Conservation (phyloP, 495 filamentous ascomycete genomes). For the Neohortaea acidophila region DNA sequence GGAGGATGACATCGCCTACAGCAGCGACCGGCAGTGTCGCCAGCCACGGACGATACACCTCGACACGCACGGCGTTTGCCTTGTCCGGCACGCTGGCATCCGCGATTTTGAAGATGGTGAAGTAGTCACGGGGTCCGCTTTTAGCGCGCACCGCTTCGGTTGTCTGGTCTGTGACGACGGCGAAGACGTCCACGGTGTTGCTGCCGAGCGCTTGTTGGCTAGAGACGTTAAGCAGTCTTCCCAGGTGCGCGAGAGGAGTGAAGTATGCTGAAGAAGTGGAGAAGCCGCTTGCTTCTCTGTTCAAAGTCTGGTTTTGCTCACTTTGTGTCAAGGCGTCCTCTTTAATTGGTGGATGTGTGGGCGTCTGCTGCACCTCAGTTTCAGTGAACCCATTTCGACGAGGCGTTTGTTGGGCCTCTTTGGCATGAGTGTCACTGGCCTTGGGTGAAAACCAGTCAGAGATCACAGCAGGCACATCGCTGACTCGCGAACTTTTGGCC, state of each 20-base stretch:
- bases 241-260: conserved; percentile 48
- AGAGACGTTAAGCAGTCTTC: conserved; percentile 20
- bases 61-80: conserved; percentile 30
- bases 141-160: conserved; percentile 43
- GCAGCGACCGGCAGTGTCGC: conserved; percentile 51
- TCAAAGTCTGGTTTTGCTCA: not conserved
- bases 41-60: conserved; percentile 61
- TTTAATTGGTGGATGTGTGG: not conserved
- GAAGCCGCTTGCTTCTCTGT: conserved; percentile 30
- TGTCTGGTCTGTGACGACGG: conserved; percentile 44
- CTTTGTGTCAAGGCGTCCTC: not conserved
- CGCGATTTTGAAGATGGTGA: conserved; percentile 51
- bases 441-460: conserved; percentile 23
- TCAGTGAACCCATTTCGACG: not conserved
- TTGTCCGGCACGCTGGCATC: conserved; percentile 30
- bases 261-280: conserved; percentile 52
- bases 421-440: too few species aligned
- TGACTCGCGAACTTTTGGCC: conserved; percentile 4
- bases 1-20: conserved; percentile 59
- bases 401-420: not conserved
- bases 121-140: conserved; percentile 52
- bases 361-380: too few species aligned
- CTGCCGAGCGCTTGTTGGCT: conserved; percentile 11
- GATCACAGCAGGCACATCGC: conserved; percentile 20
- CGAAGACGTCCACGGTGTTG: conserved; percentile 45